Percentiles rank a stretch among this genome's conserved stretches.
These are phyloP conservation scores for Wallacemonas rigidus DNA, from an alignment of 208 protist genomes.

Conservation along the genomic window DNA sequence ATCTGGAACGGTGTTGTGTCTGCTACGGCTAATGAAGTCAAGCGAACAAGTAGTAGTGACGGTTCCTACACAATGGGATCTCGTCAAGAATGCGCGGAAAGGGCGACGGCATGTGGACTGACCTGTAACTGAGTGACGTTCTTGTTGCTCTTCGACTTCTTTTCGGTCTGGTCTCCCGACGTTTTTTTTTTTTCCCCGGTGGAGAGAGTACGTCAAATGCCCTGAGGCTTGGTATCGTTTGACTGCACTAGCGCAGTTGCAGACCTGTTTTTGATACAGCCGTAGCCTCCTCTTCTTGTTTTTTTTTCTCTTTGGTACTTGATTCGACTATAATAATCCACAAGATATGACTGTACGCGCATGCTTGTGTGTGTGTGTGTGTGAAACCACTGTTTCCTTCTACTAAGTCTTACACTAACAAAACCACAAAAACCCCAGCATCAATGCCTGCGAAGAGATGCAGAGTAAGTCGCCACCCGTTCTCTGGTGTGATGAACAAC, in stretches of 20 bases:
- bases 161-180: conserved; percentile 6
- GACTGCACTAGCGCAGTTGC: background rate
- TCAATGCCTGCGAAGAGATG: background rate
- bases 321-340: conserved; percentile 3
- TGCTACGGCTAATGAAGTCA: too few species aligned
- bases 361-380: background rate
- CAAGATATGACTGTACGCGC: background rate
- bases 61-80: too few species aligned
- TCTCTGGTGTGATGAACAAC: too few species aligned
- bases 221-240: background rate
- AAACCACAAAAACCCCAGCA: background rate
- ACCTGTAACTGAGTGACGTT: background rate
- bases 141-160: conserved; percentile 12
- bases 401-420: conserved; percentile 14
- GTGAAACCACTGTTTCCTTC: background rate
- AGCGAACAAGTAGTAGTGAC: too few species aligned
- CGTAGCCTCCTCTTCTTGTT: conserved; percentile 8
- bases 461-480: background rate
- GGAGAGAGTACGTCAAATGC: background rate
- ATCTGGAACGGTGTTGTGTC: too few species aligned
- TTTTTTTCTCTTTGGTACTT: conserved; percentile 9
- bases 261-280: background rate
- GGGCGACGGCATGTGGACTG: too few species aligned
- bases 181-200: conserved; percentile 12
- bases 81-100: too few species aligned